These are phyloP conservation scores for Termitomyces sp. DNA, from an alignment of 768 basidiomycete species.

Conservation along the genomic window DNA sequence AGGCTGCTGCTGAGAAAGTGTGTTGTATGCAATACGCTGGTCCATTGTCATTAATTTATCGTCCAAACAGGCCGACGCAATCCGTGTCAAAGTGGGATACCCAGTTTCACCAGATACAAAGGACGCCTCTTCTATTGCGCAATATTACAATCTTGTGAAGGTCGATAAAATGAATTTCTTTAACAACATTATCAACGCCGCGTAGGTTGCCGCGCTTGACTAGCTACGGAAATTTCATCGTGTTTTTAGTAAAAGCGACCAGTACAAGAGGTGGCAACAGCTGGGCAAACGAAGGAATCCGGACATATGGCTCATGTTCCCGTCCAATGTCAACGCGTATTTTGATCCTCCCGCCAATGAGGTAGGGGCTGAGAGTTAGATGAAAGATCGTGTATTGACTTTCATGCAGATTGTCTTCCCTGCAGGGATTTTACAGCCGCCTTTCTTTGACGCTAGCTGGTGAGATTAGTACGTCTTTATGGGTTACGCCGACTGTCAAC, in stretches of 20 bases:
- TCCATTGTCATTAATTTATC: conserved; percentile 1
- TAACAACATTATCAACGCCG: conserved; percentile 68
- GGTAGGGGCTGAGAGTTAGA: conserved; percentile 30
- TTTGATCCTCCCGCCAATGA: conserved; percentile 86
- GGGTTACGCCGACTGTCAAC: neutral
- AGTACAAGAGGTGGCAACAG: conserved; percentile 66
- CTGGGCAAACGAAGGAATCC: conserved; percentile 65
- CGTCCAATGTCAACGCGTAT: conserved; percentile 84
- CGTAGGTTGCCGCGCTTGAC: conserved; percentile 25
- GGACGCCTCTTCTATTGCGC: conserved; percentile 58
- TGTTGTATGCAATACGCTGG: conserved; percentile 1
- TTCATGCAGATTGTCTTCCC: conserved; percentile 80
- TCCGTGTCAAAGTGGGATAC: conserved; percentile 91
- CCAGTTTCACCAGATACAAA: conserved; percentile 82
- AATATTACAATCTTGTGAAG: conserved; percentile 69
- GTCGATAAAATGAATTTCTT: conserved; percentile 72
- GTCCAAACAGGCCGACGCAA: conserved; percentile 59
- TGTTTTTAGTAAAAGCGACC: conserved; percentile 43
- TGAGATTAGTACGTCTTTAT: conserved; percentile 20
- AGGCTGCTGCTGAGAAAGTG: conserved; percentile 82
- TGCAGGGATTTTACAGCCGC: conserved; percentile 89
- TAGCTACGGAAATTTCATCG: neutral
- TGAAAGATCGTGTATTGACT: neutral
- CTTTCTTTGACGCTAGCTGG: conserved; percentile 85
- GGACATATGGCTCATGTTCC: conserved; percentile 84